Base-by-base conservation (phyloP, 306 rosid genomes). In the Glycine soja region DNA sequence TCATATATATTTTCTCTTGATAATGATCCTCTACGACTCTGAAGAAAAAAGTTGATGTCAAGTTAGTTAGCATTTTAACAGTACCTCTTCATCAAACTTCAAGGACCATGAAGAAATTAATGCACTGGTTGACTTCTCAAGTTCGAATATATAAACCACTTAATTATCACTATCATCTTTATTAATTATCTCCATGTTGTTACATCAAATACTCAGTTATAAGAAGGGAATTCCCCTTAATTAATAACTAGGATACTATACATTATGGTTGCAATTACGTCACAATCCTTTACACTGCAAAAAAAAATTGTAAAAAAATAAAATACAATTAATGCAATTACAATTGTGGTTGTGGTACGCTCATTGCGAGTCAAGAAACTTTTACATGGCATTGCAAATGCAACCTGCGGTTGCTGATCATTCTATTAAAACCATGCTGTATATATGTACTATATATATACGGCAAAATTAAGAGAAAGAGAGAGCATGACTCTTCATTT, bases 91-190 rank as follows among this genome's bases (percentile, higher is more conserved):
- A 68, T 18, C 19, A 11, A 70, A 59, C 13, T 59, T 59, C 38
- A 10, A 4, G 47, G 18, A 48, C 59, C 14, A 64, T 36, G 34
- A 32, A 13, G 48, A 30, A 34, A 64, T 15, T 18, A 46, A 43
- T 78, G 50, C 48, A 58, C 5, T 61, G 6, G 65, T 38, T 66
- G 68, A 78, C 68, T 67, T 56, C 19, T 46, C 58, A 69, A 14
- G 8, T 54, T 53, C 12, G 5, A 18, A 57, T 47, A 47, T 70
- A 34, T 4, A n/a, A 65, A 43, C 58, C 70, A 45, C 53, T 34
- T 32, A 59, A 59, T 4, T 24, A 30, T 61, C 42, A 30, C n/a
- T 4, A 61, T 24, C 40, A 59, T 59, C 36, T 58, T 12, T 19
- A 3, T 16, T 19, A 18, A 3, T 16, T 19, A 18, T 18, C 5